Evolutionary conservation across 106 monocot species (phyloP), one percentile per base, ranked within the genome.

Genomic region (Dendrobium officinale): DNA sequence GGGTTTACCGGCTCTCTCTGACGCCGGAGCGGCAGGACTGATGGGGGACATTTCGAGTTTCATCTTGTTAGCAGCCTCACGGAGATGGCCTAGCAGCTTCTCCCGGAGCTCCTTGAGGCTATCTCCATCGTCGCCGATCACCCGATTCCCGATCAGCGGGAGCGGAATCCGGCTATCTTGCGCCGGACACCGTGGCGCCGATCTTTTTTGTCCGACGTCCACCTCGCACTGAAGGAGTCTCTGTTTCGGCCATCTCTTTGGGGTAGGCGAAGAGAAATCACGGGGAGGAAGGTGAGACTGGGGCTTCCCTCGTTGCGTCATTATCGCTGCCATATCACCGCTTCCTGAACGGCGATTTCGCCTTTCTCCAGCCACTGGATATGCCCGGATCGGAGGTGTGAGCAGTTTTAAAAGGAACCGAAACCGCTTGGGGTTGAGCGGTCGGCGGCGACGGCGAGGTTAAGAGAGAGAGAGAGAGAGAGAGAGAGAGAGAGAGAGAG

Each of bases 81-180:
- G 85, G 59, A 87, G 85, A 40, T 85, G 89, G 31, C 45, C 78
- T 43, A 88, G 66, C 3, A 88, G 85, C 83, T 88, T 88, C n/a
- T 43, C 85, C 11, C 85, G 58, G 42, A 85, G 61, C 85, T 80
- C 75, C 76, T 49, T 49, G 11, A 76, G 24, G 20, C 76, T 45
- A 15, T 19, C 76, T 22, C 51, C 49, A 7, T 76, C 76, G 22
- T 11, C 49, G 10, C 27, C 76, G 4, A 43, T 18, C 16, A 37
- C 74, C 18, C 1, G 42, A 76, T 18, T 13, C 4, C 76, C 49
- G 76, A 76, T 76, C 76, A 26, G 48, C 47, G 48, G n/a, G 8
- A 43, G 18, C 43, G 74, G n/a, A 2, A 3, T 27, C 26, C 47
- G 49, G 24, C 22, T 49, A 26, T 51, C 49, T 27, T 17, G 15